Conservation (phyloP, 257 asterid genomes). For the Jacaranda mimosifolia region DNA sequence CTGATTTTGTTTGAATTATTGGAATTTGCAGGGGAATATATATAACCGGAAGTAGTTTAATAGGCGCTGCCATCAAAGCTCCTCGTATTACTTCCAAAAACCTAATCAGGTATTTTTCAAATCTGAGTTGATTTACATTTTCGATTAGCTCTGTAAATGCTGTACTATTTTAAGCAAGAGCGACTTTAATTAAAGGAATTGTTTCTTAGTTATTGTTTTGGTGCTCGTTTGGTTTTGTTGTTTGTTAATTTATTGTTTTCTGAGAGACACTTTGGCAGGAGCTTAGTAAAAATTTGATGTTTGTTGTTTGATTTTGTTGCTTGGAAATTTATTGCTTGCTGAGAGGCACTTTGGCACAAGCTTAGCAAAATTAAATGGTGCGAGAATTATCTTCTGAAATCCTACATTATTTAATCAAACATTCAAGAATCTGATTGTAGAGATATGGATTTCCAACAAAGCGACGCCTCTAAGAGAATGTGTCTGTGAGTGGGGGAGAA, state of each 20-base stretch:
- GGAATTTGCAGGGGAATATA: constrained; percentile 68
- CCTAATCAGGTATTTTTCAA: constrained; percentile 66
- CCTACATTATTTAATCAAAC: neutral
- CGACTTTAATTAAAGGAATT: neutral
- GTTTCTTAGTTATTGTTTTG: neutral
- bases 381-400: constrained; percentile 9
- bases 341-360: too few relatives aligned
- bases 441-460: constrained; percentile 26
- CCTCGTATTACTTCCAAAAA: constrained; percentile 87
- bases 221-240: constrained; percentile 25
- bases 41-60: constrained; percentile 83
- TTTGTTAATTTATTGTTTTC: constrained; percentile 23
- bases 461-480: neutral
- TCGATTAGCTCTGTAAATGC: constrained; percentile 7
- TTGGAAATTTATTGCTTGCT: too few relatives aligned
- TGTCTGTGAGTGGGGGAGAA: neutral
- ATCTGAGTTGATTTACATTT: constrained; percentile 22
- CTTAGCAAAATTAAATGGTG: too few relatives aligned
- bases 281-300: neutral
- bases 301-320: too few relatives aligned
- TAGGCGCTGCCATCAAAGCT: constrained; percentile 86
- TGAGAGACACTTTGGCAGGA: constrained; percentile 7
- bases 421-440: constrained; percentile 21
- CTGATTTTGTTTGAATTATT: constrained; percentile 22
- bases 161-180: neutral